Base-by-base conservation (phyloP, 2,329 filamentous ascomycete genomes). In the Ceratocystis diversiconidia region DNA sequence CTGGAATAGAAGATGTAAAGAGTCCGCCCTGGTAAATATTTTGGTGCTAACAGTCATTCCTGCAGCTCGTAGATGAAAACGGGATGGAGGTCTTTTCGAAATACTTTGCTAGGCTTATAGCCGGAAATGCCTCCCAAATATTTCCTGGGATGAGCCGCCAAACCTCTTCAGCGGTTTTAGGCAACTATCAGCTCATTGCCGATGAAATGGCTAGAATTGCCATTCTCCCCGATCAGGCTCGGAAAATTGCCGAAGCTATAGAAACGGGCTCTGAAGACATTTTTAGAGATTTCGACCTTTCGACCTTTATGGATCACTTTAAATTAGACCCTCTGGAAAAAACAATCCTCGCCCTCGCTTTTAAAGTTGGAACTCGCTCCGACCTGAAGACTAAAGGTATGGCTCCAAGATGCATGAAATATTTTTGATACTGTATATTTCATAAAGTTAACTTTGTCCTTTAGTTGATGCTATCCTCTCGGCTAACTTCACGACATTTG, bases 81-180 rank as follows among this genome's bases (percentile, higher is more conserved):
- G 92, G 92, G 74, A 99, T 99, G 92, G 95, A 99, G 82, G 91
- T 96, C 74, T 96, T 92, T 75, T 86, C 90, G 68, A 95, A 92
- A 80, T 96, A 94, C 76, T 95, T 99, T 77, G 87, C 90, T 76
- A 90, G 92, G 76, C 82, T 97, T 74, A 85, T 99, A 73, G 88
- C 88, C 76, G 87, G 87, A 77, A 96, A 96, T 85, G 90, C 92
- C 72, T 80, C 87, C 69, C 87, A 94, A 73, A 94, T 99, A 74
- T 97, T 97, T 74, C 87, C 90, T 63, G 85, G 88, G 69, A 80
- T 86, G 65, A 89, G 84, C 71, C 83, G 90, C 76, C 82, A 90
- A 69, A 89, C 88, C 75, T 81, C 30, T 22, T 28, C 50, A 59
- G 7, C 60, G 30, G 10, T 32, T n/a, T 55, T 44, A 5, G 89